Evolutionary conservation across 768 basidiomycete genomes (phyloP).

Genomic region (Termitomyces sp.): DNA sequence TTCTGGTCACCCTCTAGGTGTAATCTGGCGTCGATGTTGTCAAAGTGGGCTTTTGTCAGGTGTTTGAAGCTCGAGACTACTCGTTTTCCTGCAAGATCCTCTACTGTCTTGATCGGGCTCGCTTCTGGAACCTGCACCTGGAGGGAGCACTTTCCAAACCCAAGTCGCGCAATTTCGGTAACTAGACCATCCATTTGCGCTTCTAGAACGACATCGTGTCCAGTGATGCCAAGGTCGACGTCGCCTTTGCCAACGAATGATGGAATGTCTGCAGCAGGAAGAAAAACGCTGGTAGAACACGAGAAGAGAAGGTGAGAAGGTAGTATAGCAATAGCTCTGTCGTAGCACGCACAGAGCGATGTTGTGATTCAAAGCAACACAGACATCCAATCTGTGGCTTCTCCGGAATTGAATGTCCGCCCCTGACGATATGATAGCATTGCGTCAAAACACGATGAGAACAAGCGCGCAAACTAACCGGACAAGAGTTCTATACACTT

Average conservation of each 20-base stretch:
- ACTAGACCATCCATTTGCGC: constrained; percentile 77
- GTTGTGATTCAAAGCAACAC: constrained; percentile 88
- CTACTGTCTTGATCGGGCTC: constrained; percentile 62
- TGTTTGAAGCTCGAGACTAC: constrained; percentile 95
- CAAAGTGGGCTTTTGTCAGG: constrained; percentile 80
- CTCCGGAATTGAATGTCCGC: constrained; percentile 95
- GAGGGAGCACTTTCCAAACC: constrained; percentile 88
- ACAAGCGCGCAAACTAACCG: constrained; percentile 43
- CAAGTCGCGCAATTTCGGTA: constrained; percentile 77
- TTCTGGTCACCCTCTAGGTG: constrained; percentile 49
- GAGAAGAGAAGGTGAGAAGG: constrained; percentile 4
- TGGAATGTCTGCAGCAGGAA: constrained; percentile 95
- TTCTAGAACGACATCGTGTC: constrained; percentile 96
- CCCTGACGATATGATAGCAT: constrained; percentile 41
- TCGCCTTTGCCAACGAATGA: constrained; percentile 98
- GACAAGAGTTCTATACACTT: constrained; percentile 84
- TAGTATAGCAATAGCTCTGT: neutral
- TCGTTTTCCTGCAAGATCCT: constrained; percentile 85
- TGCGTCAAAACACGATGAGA: neutral
- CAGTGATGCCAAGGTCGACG: constrained; percentile 95
- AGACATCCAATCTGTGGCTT: constrained; percentile 86
- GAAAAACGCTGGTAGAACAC: constrained; percentile 69
- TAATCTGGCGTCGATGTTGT: constrained; percentile 52
- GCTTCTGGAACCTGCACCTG: constrained; percentile 89
- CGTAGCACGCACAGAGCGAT: constrained; percentile 81